Evolutionary conservation across 306 rosid species (phyloP), one percentile per base, ranked within the genome.

Genomic region (Purshia tridentata): DNA sequence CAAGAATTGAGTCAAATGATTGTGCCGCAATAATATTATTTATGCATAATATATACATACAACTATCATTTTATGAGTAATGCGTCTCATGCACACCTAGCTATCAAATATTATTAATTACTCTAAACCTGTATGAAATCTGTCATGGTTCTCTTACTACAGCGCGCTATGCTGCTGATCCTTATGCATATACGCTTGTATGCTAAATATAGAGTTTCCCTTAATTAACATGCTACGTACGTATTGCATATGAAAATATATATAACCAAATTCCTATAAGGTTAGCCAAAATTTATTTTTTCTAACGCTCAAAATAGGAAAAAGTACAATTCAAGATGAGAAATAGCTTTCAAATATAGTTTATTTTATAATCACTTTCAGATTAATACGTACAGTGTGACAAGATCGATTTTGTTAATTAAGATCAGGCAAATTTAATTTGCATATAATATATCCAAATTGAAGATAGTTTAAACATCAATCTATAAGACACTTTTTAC

Each of bases 1-100:
- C 83, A 90, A 88, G 92, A 73, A 61, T 73, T 50, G 50, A 60
- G 57, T 74, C 77, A 76, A 77, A 84, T 74, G 74, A 55, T 69
- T 77, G 77, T 82, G 78, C 81, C 80, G 79, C 84, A 70, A 81
- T 76, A 73, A 80, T 79, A 29, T 29, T 29, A 29, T 29, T 29
- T 29, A 29, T 29, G 35, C 35, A 29, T 29, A 29, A 1, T 29
- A 1, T 29, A 29, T 29, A 29, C 35, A 29, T 29, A 29, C 35
- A 1, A 29, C 35, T 29, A 29, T 29, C 35, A 29, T 29, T 29
- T 29, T 29, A 29, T 29, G 35, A 29, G 35, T 29, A 1, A 68
- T 76, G 76, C 70, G 78, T 70, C 67, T 61, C 59, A 19, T 54
- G 35, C 35, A 29, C 35, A 29, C 35, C 35, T 29, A 29, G 35